Percentiles rank a stretch among this genome's conserved stretches.
Conservation (phyloP, 306 rosid genomes). For the Cyamopsis tetragonoloba region DNA sequence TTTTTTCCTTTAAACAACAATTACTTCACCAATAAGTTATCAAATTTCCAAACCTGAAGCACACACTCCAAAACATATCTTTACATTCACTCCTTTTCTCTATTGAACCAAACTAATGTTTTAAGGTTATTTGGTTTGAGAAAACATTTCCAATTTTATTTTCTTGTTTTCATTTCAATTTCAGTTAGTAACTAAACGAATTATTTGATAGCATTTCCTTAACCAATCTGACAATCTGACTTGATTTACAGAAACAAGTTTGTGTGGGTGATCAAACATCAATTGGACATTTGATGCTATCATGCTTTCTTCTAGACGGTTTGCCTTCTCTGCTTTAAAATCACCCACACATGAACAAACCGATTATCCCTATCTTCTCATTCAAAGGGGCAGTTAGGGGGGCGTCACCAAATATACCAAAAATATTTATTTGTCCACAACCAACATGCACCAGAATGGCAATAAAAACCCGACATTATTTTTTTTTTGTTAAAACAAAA, state of each 20-base stretch:
- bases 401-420: slow-evolving; percentile 9
- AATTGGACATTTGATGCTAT: not conserved
- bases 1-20: not conserved
- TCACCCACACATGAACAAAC: not conserved
- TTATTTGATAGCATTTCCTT: not conserved
- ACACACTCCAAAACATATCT: not conserved
- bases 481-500: slow-evolving; percentile 21
- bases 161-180: no score
- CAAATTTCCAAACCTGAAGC: not conserved
- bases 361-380: not conserved
- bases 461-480: slow-evolving; percentile 10
- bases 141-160: no score
- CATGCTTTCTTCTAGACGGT: not conserved
- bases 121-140: no score
- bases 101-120: no score
- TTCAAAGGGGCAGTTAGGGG: not conserved
- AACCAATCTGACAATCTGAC: not conserved
- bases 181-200: not conserved
- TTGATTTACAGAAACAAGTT: not conserved
- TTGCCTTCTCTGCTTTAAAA: not conserved
- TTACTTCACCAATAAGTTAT: not conserved
- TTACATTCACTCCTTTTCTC: no score
- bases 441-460: slow-evolving; percentile 19
- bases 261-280: not conserved
- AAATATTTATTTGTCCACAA: slow-evolving; percentile 16